Conservation (phyloP, 148 eudicot species). For the Rhododendron ovatum region DNA sequence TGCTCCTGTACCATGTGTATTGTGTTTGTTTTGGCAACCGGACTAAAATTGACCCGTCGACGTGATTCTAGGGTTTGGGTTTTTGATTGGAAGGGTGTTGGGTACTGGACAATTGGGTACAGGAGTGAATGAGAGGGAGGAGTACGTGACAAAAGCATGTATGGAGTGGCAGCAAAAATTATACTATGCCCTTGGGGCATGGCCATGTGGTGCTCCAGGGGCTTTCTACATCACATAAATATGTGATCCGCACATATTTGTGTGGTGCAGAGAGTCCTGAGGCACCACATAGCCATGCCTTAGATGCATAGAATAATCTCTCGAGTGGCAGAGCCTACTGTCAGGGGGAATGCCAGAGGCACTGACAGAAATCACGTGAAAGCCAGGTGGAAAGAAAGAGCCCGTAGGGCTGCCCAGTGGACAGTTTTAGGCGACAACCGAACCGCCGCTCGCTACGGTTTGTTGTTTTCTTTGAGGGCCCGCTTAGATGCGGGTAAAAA, state of each 20-base stretch:
- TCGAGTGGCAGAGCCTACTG: background rate
- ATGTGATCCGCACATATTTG: too few relatives aligned
- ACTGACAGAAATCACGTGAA: background rate
- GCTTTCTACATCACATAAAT: too few relatives aligned
- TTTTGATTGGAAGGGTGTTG: background rate
- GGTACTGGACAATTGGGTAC: background rate
- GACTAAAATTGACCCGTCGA: background rate
- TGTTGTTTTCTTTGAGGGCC: too few relatives aligned
- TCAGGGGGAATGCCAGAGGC: background rate
- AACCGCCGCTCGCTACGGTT: too few relatives aligned
- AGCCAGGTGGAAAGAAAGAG: background rate
- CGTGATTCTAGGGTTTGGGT: background rate
- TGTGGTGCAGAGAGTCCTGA: too few relatives aligned
- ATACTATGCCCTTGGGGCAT: too few relatives aligned
- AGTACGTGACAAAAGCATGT: background rate
- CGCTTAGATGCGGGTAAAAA: too few relatives aligned
- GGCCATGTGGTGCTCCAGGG: too few relatives aligned
- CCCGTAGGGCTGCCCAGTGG: background rate
- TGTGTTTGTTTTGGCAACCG: background rate
- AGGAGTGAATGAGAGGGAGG: background rate
- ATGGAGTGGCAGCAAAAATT: background rate
- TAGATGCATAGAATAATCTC: too few relatives aligned
- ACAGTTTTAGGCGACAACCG: too few relatives aligned
- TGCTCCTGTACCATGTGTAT: too few relatives aligned
- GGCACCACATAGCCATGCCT: too few relatives aligned